Conservation (phyloP, 1,139 yeast genomes). For the Taphrina populina region DNA sequence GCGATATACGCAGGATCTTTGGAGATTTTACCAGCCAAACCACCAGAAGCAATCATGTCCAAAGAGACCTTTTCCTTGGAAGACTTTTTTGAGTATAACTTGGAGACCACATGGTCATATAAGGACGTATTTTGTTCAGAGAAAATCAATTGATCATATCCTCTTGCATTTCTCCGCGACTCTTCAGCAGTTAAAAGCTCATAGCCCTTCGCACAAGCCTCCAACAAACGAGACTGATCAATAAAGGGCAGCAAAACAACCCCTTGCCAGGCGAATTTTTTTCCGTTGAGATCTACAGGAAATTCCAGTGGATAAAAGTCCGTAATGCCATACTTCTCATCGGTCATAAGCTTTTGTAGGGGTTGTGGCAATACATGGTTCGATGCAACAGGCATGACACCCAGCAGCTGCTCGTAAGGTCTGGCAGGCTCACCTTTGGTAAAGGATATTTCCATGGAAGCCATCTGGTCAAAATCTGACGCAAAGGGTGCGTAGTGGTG, state of each 20-base stretch:
- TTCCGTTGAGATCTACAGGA: constrained; percentile 92
- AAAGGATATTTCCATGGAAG: constrained; percentile 62
- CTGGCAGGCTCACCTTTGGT: constrained; percentile 74
- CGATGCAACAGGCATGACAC: constrained; percentile 88
- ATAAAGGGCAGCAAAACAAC: constrained; percentile 87
- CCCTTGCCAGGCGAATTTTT: constrained; percentile 93
- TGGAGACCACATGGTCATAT: constrained; percentile 40
- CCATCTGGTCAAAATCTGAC: constrained; percentile 68
- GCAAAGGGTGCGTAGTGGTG: constrained; percentile 99
- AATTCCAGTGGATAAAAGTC: constrained; percentile 91
- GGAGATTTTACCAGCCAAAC: constrained; percentile 67
- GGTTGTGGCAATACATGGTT: constrained; percentile 86
- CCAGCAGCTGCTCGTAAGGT: constrained; percentile 96
- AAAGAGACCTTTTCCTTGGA: constrained; percentile 40
- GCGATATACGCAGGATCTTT: constrained; percentile 52
- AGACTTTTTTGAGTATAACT: constrained; percentile 40
- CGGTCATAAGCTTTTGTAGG: constrained; percentile 79
- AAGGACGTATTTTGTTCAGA: constrained; percentile 40
- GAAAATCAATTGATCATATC: constrained; percentile 45
- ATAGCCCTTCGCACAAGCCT: constrained; percentile 67
- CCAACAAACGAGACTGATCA: constrained; percentile 71
- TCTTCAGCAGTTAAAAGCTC: constrained; percentile 67
- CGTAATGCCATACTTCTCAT: constrained; percentile 74
- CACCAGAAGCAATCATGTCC: constrained; percentile 39
- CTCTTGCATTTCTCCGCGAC: constrained; percentile 55